Evolutionary conservation across 805 yeast species (phyloP), one percentile per base, ranked within the genome.

Genomic region (Hemisphaericaspora nanyangensis): DNA sequence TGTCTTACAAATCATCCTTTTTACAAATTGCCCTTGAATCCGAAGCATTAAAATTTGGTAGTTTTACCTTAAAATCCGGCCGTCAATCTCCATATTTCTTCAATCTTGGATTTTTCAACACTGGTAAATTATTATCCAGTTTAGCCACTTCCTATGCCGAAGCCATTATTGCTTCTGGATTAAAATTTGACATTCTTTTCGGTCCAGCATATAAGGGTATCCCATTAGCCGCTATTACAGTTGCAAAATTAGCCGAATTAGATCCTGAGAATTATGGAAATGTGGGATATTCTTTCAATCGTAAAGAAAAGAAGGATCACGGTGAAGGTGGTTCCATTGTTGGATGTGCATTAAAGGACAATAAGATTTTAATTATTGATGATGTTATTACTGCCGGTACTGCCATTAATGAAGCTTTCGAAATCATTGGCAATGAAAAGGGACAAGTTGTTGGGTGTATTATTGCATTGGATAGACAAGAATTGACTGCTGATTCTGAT

Each of bases 121-220:
- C 88, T 6, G 96, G 96, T 28, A 76, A 76, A 48, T 74, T 84
- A 42, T 71, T 91, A 44, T 78, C 87, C n/a, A 78, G 80, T 29
- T 70, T 91, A 51, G 96, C 96, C 16, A 76, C 82, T 5, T 84
- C 96, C 6, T 93, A 90, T 57, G 98, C 99, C 22, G 74, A 77
- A 42, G 85, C 96, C 20, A 91, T 91, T 49, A 80, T 90, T 50
- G 80, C 76, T 34, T 76, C 91, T 0, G 91, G 84, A 5, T 56
- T 91, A 36, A 82, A 89, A 58, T 90, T 91, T 52, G 98, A 91
- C 55, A 80, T 93, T 31, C 68, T 91, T 39, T 91, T 91, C 56
- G 99, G 99, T 6, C 99, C 99, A 8, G 99, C 99, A 20, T 91
- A 91, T 67, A 93, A 93, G 68, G 99, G 99, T 15, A 91, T 91